Percentiles rank a stretch among this genome's conserved stretches.
Evolutionary conservation across 1,139 yeast genomes (phyloP).

Genomic region (Lodderomyces jiufengensis): DNA sequence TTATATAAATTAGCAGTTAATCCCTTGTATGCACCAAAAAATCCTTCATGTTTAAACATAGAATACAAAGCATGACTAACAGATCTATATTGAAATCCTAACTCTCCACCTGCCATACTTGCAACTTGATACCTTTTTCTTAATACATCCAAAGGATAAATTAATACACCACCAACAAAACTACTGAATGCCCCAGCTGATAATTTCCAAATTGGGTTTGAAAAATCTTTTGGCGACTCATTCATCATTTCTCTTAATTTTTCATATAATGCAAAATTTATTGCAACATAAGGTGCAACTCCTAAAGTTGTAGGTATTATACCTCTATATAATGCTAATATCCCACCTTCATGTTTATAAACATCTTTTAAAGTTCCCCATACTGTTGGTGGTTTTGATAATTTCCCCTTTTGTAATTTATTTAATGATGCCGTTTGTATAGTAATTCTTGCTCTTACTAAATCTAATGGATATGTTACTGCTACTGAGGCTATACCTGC

Average conservation of each 20-base stretch:
- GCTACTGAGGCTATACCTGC: constrained; percentile 82
- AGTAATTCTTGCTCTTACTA: constrained; percentile 84
- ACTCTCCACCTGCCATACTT: constrained; percentile 69
- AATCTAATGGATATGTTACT: constrained; percentile 88
- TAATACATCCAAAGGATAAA: constrained; percentile 87
- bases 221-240: constrained; percentile 30
- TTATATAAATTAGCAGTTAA: constrained; percentile 84
- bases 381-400: constrained; percentile 64
- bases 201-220: constrained; percentile 56
- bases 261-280: constrained; percentile 89
- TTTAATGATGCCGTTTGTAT: constrained; percentile 81
- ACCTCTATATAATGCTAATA: constrained; percentile 77
- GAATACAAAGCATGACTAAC: constrained; percentile 68
- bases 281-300: constrained; percentile 94
- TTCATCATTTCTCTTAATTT: constrained; percentile 59
- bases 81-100: constrained; percentile 77
- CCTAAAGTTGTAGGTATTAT: constrained; percentile 86
- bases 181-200: constrained; percentile 75
- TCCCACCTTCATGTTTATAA: constrained; percentile 76
- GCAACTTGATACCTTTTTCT: constrained; percentile 90
- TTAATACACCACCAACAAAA: constrained; percentile 71
- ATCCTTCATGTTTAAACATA: constrained; percentile 72
- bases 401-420: constrained; percentile 44
- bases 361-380: constrained; percentile 54
- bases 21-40: constrained; percentile 82